These are phyloP conservation scores for Arabis alpina DNA, from an alignment of 345 rosid genomes.

Conservation along the genomic window DNA sequence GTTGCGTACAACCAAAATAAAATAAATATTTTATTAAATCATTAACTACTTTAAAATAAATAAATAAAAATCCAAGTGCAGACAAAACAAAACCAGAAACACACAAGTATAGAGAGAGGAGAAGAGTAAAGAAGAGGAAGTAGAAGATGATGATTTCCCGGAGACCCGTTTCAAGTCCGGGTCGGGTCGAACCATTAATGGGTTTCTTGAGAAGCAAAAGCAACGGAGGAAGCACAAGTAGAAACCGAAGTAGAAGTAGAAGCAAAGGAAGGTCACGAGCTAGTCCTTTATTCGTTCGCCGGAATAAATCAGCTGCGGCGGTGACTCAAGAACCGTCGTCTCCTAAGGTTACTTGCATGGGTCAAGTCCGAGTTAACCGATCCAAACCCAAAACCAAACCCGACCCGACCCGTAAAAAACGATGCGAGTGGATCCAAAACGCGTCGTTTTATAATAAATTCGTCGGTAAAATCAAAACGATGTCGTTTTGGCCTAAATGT, in stretches of 20 bases:
- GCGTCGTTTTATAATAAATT: conserved; percentile 43
- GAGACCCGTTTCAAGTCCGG: conserved; percentile 73
- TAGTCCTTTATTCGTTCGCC: conserved; percentile 83
- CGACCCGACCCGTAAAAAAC: conserved; percentile 37
- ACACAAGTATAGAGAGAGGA: conserved; percentile 8
- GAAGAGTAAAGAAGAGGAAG: conserved; percentile 20
- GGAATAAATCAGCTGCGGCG: conserved; percentile 47
- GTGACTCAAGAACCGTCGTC: conserved; percentile 84
- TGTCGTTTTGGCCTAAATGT: conserved; percentile 53
- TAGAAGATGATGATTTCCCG: conserved; percentile 51
- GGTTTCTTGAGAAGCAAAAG: conserved; percentile 61
- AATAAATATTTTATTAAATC: background rate
- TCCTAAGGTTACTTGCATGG: conserved; percentile 97
- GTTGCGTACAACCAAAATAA: background rate
- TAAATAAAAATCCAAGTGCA: conserved; percentile 1
- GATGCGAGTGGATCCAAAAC: conserved; percentile 56
- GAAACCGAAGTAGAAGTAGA: conserved; percentile 44
- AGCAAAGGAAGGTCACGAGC: conserved; percentile 80
- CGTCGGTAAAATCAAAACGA: conserved; percentile 35
- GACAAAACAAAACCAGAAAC: conserved; percentile 29
- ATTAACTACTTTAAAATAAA: conserved; percentile 17
- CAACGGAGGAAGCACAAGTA: conserved; percentile 30
- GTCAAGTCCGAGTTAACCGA: conserved; percentile 81
- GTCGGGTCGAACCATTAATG: conserved; percentile 81
- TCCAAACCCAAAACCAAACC: conserved; percentile 47